Evolutionary conservation across 2,329 filamentous ascomycete species (phyloP).

Genomic region (Aureobasidium namibiae): DNA sequence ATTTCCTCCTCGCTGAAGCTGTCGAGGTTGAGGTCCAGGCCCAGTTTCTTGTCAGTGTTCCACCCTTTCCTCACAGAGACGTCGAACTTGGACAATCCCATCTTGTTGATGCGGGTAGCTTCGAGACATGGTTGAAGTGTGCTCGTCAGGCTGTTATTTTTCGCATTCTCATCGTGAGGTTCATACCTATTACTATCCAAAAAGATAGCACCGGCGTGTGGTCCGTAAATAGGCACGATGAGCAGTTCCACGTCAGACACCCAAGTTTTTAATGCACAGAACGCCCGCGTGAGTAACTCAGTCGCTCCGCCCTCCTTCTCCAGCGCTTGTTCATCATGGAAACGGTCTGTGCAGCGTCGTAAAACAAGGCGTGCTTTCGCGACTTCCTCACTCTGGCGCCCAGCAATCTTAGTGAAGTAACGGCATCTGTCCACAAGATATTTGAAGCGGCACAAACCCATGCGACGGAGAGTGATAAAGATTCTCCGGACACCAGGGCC

Average conservation of each 20-base stretch:
- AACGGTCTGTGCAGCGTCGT: too few relatives aligned
- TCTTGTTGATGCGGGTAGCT: neutral
- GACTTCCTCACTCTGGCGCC: too few relatives aligned
- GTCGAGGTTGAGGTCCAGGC: neutral
- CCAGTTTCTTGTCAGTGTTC: too few relatives aligned
- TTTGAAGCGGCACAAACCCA: too few relatives aligned
- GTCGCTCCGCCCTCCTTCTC: neutral
- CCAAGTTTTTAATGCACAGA: neutral
- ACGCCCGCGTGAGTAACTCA: neutral
- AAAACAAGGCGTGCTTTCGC: too few relatives aligned
- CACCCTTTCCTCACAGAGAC: neutral
- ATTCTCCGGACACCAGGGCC: neutral
- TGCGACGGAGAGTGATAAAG: neutral
- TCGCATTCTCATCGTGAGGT: too few relatives aligned
- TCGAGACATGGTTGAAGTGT: neutral
- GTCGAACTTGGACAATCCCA: neutral
- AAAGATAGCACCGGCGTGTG: neutral
- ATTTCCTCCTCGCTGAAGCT: neutral
- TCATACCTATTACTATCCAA: neutral
- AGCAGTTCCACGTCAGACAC: accelerated
- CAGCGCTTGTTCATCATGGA: neutral
- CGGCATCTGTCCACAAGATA: too few relatives aligned
- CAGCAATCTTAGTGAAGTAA: too few relatives aligned
- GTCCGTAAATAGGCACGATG: neutral
- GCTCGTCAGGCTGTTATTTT: neutral